phyloP scores from a whole-genome alignment of 495 filamentous ascomycete genomes.

The Lophiotrema nucula region DNA sequence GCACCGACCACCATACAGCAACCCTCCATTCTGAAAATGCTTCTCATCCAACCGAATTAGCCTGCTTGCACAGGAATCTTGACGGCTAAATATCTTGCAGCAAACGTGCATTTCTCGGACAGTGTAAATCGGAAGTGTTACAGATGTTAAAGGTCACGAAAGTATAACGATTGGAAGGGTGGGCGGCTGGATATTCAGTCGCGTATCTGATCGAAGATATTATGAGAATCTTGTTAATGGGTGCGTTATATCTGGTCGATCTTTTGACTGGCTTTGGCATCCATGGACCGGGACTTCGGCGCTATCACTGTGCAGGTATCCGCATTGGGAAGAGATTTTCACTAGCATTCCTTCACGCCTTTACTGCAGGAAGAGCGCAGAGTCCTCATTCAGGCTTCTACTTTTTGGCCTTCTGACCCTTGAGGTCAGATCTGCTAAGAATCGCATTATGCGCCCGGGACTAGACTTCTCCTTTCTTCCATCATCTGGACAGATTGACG shows the following conservation, averaged over 20 bases:
- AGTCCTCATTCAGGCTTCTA: too few relatives aligned
- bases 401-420: too few relatives aligned
- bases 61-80: slow-evolving; percentile 23
- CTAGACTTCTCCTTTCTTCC: not conserved
- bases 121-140: too few relatives aligned
- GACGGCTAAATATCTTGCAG: slow-evolving; percentile 23
- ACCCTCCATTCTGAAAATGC: slow-evolving; percentile 18
- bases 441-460: not conserved
- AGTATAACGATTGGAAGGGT: too few relatives aligned
- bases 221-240: not conserved
- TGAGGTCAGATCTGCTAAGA: not conserved
- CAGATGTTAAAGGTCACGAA: too few relatives aligned
- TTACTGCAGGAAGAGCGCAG: too few relatives aligned
- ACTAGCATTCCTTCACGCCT: too few relatives aligned
- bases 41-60: slow-evolving; percentile 28
- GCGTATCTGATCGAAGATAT: too few relatives aligned
- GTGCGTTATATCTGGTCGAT: too few relatives aligned
- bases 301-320: not conserved
- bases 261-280: not conserved
- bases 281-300: slow-evolving; percentile 9
- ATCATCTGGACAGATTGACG: not conserved
- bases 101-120: too few relatives aligned
- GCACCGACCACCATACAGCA: slow-evolving; percentile 23
- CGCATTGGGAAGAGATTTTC: not conserved
- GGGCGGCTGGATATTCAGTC: too few relatives aligned